Percentiles rank a stretch among this genome's conserved stretches.
Evolutionary conservation across 2,329 filamentous ascomycete species (phyloP).

Genomic region (Fusarium decemcellulare): DNA sequence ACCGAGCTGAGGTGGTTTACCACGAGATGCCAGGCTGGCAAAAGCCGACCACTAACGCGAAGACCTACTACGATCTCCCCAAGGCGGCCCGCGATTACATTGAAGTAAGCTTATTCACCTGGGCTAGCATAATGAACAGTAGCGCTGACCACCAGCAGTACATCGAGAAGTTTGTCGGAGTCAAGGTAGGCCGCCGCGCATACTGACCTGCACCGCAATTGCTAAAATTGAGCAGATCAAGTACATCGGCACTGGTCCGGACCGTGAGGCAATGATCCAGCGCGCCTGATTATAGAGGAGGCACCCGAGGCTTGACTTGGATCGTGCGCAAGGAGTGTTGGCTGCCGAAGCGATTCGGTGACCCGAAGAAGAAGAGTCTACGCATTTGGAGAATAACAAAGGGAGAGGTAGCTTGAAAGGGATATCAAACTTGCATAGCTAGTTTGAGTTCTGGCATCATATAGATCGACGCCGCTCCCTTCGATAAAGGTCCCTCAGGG

Average conservation of each 20-base stretch:
- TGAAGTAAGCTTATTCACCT: conserved; percentile 52
- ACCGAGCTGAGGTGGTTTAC: conserved; percentile 75
- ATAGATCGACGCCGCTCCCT: too few species aligned
- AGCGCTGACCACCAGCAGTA: conserved; percentile 52
- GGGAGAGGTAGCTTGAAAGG: too few species aligned
- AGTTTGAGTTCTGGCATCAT: too few species aligned
- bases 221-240: conserved; percentile 57
- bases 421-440: too few species aligned
- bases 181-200: conserved; percentile 57
- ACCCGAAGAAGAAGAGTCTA: conserved; percentile 16
- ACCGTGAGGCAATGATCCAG: conserved; percentile 74
- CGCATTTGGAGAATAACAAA: conserved; percentile 24
- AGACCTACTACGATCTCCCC: conserved; percentile 74
- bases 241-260: conserved; percentile 78
- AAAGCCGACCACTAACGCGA: conserved; percentile 71
- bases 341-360: conserved; percentile 24
- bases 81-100: conserved; percentile 76
- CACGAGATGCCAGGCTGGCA: conserved; percentile 80
- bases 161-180: conserved; percentile 76
- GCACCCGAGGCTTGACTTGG: conserved; percentile 25
- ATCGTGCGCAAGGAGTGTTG: conserved; percentile 24
- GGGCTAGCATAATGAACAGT: conserved; percentile 25
- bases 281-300: conserved; percentile 40
- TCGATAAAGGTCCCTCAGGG: too few species aligned
- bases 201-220: conserved; percentile 22